These are phyloP conservation scores for Quercus berberidifolia DNA, from an alignment of 306 rosid species.

Conservation along the genomic window DNA sequence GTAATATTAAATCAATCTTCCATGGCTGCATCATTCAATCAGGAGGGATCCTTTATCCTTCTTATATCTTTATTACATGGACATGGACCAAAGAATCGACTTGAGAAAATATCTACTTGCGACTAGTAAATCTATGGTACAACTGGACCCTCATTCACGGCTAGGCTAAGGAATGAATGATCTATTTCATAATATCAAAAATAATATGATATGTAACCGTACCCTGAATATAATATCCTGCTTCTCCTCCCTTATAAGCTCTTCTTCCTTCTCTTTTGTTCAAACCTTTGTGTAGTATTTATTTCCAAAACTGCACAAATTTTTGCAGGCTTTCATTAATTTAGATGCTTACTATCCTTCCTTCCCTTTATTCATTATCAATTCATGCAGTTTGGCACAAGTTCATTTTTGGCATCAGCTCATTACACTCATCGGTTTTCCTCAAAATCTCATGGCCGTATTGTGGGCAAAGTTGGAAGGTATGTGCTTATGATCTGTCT, in stretches of 20 bases:
- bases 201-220: background rate
- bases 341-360: slow-evolving; percentile 1
- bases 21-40: too few species aligned
- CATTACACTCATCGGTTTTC: slow-evolving; percentile 74
- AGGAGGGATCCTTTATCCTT: background rate
- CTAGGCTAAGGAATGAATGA: background rate
- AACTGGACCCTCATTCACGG: background rate
- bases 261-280: background rate
- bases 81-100: background rate
- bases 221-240: background rate
- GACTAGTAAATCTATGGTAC: background rate
- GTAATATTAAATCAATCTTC: too few species aligned
- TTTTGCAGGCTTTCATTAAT: background rate
- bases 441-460: slow-evolving; percentile 79
- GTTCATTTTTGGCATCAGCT: slow-evolving; percentile 70
- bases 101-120: background rate
- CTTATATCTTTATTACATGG: background rate
- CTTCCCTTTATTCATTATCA: slow-evolving; percentile 33
- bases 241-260: background rate
- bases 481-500: slow-evolving; percentile 28
- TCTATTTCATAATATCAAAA: background rate
- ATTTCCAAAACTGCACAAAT: background rate
- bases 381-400: slow-evolving; percentile 63
- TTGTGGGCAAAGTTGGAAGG: slow-evolving; percentile 91
- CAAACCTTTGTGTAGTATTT: background rate